Evolutionary conservation across 176 grass and related monocot species (phyloP), one percentile per base, ranked within the genome.

Genomic region (Tillandsia fasciculata): DNA sequence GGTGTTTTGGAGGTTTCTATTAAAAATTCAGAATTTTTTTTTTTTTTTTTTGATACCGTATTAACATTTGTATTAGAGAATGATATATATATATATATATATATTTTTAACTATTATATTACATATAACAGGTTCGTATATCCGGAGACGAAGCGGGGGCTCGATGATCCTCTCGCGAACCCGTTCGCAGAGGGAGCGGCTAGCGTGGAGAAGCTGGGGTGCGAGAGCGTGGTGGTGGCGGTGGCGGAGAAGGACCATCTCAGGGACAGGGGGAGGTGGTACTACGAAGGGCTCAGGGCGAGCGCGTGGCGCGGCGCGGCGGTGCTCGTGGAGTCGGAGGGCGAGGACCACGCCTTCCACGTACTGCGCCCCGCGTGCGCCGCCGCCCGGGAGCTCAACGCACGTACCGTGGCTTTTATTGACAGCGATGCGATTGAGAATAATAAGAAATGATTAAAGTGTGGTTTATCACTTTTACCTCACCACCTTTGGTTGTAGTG

Each of bases 211-310:
- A 65, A 74, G 10, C 24, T 96, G 80, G 80, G 65, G 0, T 85
- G 78, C 48, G 83, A 80, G 2, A 74, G 86, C 48, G 81, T 96
- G 24, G 77, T 89, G 23, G 73, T 96, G 50, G 85, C 80, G 65
- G 78, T 91, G 72, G 92, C 92, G 2, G 88, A 91, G 88, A 82
- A 84, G 68, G 92, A 96, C 26, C 28, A 52, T 0, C 78, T 92
- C 69, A 72, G 83, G n/a, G 88, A 96, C 74, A 76, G 92, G 74
- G 92, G 88, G 49, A 72, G 82, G 54, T 87, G 86, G 81, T 96
- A 96, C 73, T 87, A 63, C 76, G 87, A 91, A 23, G 74, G 69
- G 58, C 64, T 88, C 70, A 53, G 74, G 64, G 66, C 53, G 2
- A 90, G 79, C 65, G 76, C 71, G n/a, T 88, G 84, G 84, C 10